A percentile compares a stretch with the other conserved stretches of the same genome.
Evolutionary conservation across 441 rosid species (phyloP).

Genomic region (Biscutella laevigata): DNA sequence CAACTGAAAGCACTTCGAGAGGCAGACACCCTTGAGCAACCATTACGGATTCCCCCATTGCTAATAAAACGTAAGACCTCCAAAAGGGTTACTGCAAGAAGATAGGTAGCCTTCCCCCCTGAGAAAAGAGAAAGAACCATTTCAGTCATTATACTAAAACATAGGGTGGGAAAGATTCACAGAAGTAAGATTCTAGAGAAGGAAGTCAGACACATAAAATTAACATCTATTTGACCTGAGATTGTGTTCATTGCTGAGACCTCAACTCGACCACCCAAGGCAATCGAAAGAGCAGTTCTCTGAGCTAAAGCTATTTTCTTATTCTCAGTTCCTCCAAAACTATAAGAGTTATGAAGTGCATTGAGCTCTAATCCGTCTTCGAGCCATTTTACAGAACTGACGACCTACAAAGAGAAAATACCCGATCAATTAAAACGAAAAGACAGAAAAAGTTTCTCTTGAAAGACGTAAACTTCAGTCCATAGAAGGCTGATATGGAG

Average conservation of each 20-base stretch:
- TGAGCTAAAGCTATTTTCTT: slow-evolving; percentile 76
- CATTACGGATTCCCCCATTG: slow-evolving; percentile 88
- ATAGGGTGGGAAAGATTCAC: background rate
- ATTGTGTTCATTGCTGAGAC: slow-evolving; percentile 64
- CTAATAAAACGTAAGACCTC: slow-evolving; percentile 85
- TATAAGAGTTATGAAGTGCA: slow-evolving; percentile 56
- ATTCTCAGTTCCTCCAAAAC: slow-evolving; percentile 64
- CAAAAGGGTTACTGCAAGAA: slow-evolving; percentile 81
- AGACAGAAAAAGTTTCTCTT: background rate
- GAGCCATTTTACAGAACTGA: no score
- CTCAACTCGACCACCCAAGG: slow-evolving; percentile 78
- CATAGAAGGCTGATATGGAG: background rate
- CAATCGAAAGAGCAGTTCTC: slow-evolving; percentile 73
- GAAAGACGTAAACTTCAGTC: background rate
- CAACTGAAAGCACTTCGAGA: slow-evolving; percentile 89
- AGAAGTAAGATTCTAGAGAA: background rate
- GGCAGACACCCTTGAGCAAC: slow-evolving; percentile 41
- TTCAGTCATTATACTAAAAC: slow-evolving; percentile 3
- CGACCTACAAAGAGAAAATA: slow-evolving; percentile 1
- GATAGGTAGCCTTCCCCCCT: slow-evolving; percentile 93
- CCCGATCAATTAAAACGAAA: background rate
- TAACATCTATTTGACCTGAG: slow-evolving; percentile 40
- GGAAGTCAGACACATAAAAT: background rate
- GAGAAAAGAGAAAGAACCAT: background rate
- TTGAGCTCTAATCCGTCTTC: no score